These are phyloP conservation scores for Peronospora belbahrii DNA, from an alignment of 352 stramenopile genomes.

Conservation along the genomic window DNA sequence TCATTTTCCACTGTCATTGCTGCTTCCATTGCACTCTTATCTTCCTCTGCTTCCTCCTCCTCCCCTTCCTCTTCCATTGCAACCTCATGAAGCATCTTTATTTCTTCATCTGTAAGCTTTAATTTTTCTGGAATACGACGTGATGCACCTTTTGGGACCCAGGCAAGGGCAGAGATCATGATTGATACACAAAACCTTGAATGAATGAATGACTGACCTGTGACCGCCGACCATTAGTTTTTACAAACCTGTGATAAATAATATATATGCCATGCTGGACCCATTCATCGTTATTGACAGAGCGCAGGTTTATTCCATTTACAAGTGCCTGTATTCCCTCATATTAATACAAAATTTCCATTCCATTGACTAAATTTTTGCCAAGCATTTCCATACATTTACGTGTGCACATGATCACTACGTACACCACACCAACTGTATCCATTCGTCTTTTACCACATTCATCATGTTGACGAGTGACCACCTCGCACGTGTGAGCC, in stretches of 20 bases:
- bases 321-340: not conserved
- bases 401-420: no score
- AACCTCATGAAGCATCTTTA: conserved; percentile 72
- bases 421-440: not conserved
- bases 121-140: conserved; percentile 77
- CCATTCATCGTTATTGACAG: no score
- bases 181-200: not conserved
- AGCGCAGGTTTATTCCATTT: no score
- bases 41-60: conserved; percentile 61
- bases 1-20: conserved; percentile 44
- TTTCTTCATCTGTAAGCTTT: conserved; percentile 75
- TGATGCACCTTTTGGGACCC: conserved; percentile 31
- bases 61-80: conserved; percentile 67
- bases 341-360: no score
- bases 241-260: not conserved
- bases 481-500: conserved; percentile 44
- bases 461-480: conserved; percentile 21
- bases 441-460: not conserved
- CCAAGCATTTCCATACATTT: no score
- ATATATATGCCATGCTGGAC: conserved; percentile 1
- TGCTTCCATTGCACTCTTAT: conserved; percentile 47
- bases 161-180: conserved; percentile 30
- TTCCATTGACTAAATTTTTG: no score
- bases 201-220: conserved; percentile 8
- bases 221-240: conserved; percentile 14